phyloP scores from a whole-genome alignment of 1,139 yeast genomes.

The Nakaseomyces sp. region DNA sequence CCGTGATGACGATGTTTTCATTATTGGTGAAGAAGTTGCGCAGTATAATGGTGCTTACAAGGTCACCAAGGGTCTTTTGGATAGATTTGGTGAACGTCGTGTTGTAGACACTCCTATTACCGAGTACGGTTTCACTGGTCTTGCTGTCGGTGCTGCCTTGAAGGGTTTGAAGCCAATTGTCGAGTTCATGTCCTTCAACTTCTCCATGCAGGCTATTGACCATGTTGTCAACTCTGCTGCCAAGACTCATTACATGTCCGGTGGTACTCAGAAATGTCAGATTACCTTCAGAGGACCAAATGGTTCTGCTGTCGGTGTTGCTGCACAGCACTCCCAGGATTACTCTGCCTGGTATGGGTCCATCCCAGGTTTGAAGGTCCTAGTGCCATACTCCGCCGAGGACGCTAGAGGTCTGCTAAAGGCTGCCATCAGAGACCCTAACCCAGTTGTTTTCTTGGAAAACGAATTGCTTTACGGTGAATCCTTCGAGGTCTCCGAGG shows the following conservation, averaged over 20 bases:
- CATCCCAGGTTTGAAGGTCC: conserved; percentile 94
- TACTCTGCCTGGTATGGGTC: conserved; percentile 97
- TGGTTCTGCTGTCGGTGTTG: conserved; percentile 99
- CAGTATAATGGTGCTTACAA: conserved; percentile 99
- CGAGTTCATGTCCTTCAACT: conserved; percentile 98
- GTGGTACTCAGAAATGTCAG: conserved; percentile 96
- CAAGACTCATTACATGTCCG: conserved; percentile 97
- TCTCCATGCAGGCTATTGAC: conserved; percentile 99
- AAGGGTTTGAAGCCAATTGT: conserved; percentile 95
- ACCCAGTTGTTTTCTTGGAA: conserved; percentile 93
- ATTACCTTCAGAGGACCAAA: conserved; percentile 98
- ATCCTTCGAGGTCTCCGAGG: conserved; percentile 81
- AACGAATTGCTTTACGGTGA: conserved; percentile 94
- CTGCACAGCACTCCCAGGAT: conserved; percentile 98
- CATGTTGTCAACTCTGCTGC: conserved; percentile 98
- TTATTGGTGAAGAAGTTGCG: conserved; percentile 98
- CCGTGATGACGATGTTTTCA: conserved; percentile 85
- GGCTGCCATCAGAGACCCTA: conserved; percentile 97
- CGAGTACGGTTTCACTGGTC: conserved; percentile 98
- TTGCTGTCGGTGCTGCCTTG: conserved; percentile 94
- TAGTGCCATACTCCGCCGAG: conserved; percentile 91
- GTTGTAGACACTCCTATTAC: conserved; percentile 97
- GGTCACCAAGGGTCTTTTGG: conserved; percentile 89
- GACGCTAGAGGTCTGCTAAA: conserved; percentile 94
- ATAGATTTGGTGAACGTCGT: conserved; percentile 95